phyloP scores from a whole-genome alignment of 148 eudicot genomes.

The Drosera capensis region DNA sequence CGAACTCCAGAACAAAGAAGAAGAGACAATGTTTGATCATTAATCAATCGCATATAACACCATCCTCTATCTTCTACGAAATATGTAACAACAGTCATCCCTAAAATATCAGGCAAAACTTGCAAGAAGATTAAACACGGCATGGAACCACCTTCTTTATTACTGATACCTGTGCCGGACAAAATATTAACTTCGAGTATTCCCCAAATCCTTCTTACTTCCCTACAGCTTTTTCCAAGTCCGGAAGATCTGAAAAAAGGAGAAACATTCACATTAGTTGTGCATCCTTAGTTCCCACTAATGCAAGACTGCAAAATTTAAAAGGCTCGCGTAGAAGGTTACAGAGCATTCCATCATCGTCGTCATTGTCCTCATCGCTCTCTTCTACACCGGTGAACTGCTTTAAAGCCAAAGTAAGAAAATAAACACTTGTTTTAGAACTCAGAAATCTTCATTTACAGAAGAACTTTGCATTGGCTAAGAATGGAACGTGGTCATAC shows the following conservation, averaged over 20 bases:
- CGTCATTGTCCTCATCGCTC: too few relatives aligned
- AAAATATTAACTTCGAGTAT: too few relatives aligned
- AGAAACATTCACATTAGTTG: background rate
- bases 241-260: constrained; percentile 63
- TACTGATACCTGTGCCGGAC: too few relatives aligned
- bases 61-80: too few relatives aligned
- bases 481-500: constrained; percentile 18
- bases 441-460: background rate
- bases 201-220: too few relatives aligned
- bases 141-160: too few relatives aligned
- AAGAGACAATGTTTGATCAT: too few relatives aligned
- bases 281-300: background rate
- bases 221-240: constrained; percentile 66
- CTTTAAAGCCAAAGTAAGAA: constrained; percentile 10
- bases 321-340: constrained; percentile 13
- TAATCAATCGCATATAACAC: too few relatives aligned
- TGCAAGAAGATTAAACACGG: too few relatives aligned
- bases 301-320: background rate
- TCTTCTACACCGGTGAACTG: constrained; percentile 42
- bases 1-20: too few relatives aligned
- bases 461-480: background rate
- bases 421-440: background rate
- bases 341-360: constrained; percentile 80
- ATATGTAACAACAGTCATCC: too few relatives aligned
- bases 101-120: too few relatives aligned